Percentiles rank a stretch among this genome's conserved stretches.
Conservation (phyloP, 306 rosid genomes). For the Cucumis melo region DNA sequence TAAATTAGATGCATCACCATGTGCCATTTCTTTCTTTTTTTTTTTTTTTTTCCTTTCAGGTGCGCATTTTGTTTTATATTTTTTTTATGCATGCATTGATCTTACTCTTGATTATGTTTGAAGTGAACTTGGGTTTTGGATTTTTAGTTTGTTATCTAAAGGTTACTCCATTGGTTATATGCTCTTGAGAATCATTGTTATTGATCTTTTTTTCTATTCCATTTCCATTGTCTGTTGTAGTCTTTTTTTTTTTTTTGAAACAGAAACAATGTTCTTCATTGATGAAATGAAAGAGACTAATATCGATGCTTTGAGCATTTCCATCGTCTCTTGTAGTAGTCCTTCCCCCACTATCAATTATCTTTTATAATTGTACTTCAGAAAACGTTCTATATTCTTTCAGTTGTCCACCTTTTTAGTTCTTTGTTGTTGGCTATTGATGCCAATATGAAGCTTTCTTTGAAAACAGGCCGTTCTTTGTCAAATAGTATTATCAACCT, state of each 20-base stretch:
- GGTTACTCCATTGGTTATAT: neutral
- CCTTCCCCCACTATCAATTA: neutral
- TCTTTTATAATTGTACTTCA: neutral
- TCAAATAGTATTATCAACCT: slow-evolving; percentile 67
- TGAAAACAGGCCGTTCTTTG: slow-evolving; percentile 57
- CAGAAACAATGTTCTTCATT: too few species aligned
- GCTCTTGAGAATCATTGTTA: neutral
- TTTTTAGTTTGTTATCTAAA: neutral
- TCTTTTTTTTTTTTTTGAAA: neutral
- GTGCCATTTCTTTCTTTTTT: neutral
- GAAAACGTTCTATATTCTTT: neutral
- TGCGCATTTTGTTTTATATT: neutral
- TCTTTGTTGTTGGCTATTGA: neutral
- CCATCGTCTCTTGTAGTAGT: neutral
- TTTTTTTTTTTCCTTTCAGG: neutral
- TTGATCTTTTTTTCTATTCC: neutral
- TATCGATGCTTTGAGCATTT: neutral
- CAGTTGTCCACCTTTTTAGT: neutral
- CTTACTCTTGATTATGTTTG: neutral
- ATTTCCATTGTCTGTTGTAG: neutral
- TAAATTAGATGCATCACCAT: neutral
- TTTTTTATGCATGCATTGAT: neutral
- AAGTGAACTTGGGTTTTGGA: neutral
- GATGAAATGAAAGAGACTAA: too few species aligned
- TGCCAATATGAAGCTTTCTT: neutral